Conservation (phyloP, 768 basidiomycete species). For the Hydnomerulius pinastri region DNA sequence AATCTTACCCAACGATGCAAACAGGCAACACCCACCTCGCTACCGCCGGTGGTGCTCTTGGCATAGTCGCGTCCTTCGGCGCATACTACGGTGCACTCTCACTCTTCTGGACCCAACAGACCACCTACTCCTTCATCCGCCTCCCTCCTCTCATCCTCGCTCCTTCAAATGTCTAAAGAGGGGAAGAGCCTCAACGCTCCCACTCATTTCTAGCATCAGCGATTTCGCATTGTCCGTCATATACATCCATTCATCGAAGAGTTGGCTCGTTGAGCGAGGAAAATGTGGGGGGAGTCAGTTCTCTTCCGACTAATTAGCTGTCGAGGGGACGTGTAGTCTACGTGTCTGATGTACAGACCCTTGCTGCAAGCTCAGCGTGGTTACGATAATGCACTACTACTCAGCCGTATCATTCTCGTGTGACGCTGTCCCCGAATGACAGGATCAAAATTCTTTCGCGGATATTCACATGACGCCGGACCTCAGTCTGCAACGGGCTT, state of each 20-base stretch:
- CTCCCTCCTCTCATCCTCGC: conserved; percentile 21
- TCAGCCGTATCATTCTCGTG: neutral
- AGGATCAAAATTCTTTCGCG: too few species aligned
- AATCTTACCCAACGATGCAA: neutral
- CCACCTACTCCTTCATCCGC: conserved; percentile 28
- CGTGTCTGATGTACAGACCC: conserved; percentile 3
- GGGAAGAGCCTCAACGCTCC: neutral
- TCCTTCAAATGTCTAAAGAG: conserved; percentile 14
- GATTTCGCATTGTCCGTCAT: neutral
- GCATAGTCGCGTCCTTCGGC: conserved; percentile 27
- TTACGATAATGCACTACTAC: conserved; percentile 2
- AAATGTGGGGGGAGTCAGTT: neutral
- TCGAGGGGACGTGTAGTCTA: neutral
- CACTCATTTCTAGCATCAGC: neutral
- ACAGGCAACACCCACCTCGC: conserved; percentile 23
- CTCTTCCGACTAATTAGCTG: neutral
- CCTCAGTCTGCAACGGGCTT: too few species aligned
- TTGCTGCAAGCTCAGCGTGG: neutral
- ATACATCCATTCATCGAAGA: neutral
- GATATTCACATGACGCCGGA: too few species aligned
- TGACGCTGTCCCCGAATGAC: too few species aligned
- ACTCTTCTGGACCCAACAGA: conserved; percentile 31
- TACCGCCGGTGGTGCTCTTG: conserved; percentile 29
- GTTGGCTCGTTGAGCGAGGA: neutral
- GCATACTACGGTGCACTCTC: conserved; percentile 31